Base-by-base conservation (phyloP, 306 rosid species). In the Gastrolobium bilobum region DNA sequence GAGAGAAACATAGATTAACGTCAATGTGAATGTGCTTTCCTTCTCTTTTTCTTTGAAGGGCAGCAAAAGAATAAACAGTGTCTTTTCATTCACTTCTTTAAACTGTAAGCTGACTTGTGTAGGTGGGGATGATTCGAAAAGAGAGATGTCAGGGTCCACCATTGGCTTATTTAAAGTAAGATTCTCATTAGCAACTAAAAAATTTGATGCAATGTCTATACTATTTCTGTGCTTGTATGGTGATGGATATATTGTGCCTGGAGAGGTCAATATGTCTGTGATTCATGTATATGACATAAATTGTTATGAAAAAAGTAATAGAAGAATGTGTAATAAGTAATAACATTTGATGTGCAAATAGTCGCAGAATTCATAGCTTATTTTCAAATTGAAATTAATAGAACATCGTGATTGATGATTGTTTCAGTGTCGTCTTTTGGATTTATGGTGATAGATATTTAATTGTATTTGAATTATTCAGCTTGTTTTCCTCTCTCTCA, bases 51-150 rank as follows among this genome's bases (percentile, higher is more conserved):
- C 73, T 76, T 42, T 10, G 38, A 7, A 47, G 40, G 61, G 76
- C 56, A 47, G 29, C 75, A 52, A 52, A 10, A 42, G 88, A 83
- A 79, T 83, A 84, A 82, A 77, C 78, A 34, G 73, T 14, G 73
- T 77, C 64, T 80, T 59, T 15, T 81, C 73, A 46, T 56, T 47
- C 20, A 54, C 73, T 34, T 43, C 64, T 74, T 29, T 69, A n/a
- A 34, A 66, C 60, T 20, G 46, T 34, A 35, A 26, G 33, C 46
- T 39, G 80, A 47, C 31, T 71, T 70, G 59, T 44, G 85, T 40
- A 31, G 71, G 73, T 20, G 30, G 42, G 56, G 65, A 7, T 31
- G 29, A 47, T 57, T 44, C 14, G 47, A 40, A 68, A 39, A 64
- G 39, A 37, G 88, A 74, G 67, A 64, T 43, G 47, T 10, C 7